Base-by-base conservation (phyloP, 1,284 basidiomycete genomes). In the Trametes pubescens region DNA sequence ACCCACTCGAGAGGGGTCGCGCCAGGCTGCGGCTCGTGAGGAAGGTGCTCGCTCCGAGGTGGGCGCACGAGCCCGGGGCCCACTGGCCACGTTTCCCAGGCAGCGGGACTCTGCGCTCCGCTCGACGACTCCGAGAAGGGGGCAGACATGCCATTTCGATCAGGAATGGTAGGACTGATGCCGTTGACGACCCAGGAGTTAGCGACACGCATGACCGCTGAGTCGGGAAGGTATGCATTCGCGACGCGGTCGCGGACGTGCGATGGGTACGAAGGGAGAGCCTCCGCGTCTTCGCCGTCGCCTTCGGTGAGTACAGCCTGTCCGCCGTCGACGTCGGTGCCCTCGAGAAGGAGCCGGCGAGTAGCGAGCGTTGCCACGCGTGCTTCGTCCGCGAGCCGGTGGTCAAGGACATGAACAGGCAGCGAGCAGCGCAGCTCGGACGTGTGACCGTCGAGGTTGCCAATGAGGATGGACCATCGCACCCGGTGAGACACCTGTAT, bases 361-460 rank as follows among this genome's bases (percentile, higher is more conserved):
- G 94, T 94, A 11, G 83, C 83, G 26, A 88, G 82, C 6, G 93
- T 91, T 29, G 88, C 84, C 0, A 84, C 78, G 47, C 88, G 83
- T 0, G 93, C 91, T 74, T 97, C 95, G 18, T 89, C 83, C 10
- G 93, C 82, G 1, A 96, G 79, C 10, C 85, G 80, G 64, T 84
- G 73, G 68, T 95, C 90, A 26, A 98, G 88, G 46, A 98, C 83
- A 71, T 92, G 87, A 40, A 98, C 80, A 0, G 95, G 96, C 0
- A 98, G 83, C 0, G 95, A 95, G 75, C 95, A 98, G 9, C 95
- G 88, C 22, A 98, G 82, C 77, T 97, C 95, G 2, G 94, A 96
- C 1, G 89, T 90, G 74, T 96, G 94, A 0, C 93, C 93, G 74
- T 96, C 94, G n/a, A 83, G 82, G 73, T 96, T 97, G 65, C 84